Evolutionary conservation across 805 yeast species (phyloP).

Genomic region (Yamadazyma endophytica): DNA sequence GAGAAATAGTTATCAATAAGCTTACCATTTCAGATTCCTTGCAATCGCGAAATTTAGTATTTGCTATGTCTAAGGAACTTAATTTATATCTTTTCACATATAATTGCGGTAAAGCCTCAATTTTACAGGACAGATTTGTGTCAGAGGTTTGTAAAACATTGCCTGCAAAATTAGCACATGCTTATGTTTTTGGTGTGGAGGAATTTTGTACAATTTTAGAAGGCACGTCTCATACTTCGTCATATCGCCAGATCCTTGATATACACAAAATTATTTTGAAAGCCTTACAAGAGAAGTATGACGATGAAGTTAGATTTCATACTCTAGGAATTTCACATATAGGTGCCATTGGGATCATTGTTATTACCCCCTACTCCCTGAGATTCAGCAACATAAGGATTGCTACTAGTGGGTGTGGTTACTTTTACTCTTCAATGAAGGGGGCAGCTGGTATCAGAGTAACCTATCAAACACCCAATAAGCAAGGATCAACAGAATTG

Average conservation of each 20-base stretch:
- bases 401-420: slow-evolving; percentile 51
- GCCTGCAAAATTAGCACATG: slow-evolving; percentile 34
- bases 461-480: slow-evolving; percentile 20
- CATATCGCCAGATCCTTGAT: slow-evolving; percentile 32
- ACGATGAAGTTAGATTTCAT: slow-evolving; percentile 28
- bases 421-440: slow-evolving; percentile 59
- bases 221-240: slow-evolving; percentile 40
- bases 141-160: slow-evolving; percentile 21
- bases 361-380: slow-evolving; percentile 43
- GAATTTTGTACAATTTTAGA: slow-evolving; percentile 58
- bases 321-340: slow-evolving; percentile 40
- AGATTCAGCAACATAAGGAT: slow-evolving; percentile 20
- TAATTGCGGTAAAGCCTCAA: slow-evolving; percentile 50
- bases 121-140: slow-evolving; percentile 28
- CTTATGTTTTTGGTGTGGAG: slow-evolving; percentile 63
- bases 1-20: no score
- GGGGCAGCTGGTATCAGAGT: slow-evolving; percentile 69
- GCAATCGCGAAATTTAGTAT: no score
- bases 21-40: no score
- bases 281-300: slow-evolving; percentile 31
- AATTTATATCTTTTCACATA: slow-evolving; percentile 42
- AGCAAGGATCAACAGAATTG: slow-evolving; percentile 26
- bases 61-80: slow-evolving; percentile 1
- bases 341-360: slow-evolving; percentile 57
- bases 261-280: slow-evolving; percentile 32